Evolutionary conservation across 331 rosid genomes (phyloP).

Genomic region (Rhamnella rubrinervis): DNA sequence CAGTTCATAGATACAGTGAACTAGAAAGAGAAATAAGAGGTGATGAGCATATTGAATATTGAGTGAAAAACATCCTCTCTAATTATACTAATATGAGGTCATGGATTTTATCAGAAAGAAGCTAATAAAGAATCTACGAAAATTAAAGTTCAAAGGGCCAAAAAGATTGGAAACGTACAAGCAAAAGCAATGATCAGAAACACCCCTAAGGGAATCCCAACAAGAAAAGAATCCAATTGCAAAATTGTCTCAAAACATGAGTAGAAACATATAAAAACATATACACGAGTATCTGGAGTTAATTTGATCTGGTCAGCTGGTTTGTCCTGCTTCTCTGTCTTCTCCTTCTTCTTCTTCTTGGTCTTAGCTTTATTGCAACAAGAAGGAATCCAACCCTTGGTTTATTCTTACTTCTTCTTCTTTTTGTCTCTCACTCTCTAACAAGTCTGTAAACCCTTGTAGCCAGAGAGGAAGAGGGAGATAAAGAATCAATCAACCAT

Average conservation of each 20-base stretch:
- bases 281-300: slow-evolving; percentile 44
- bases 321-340: slow-evolving; percentile 42
- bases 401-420: slow-evolving; percentile 10
- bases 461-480: neutral
- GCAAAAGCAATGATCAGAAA: slow-evolving; percentile 1
- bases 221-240: slow-evolving; percentile 1
- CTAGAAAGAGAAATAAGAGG: too few relatives aligned
- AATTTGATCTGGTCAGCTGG: slow-evolving; percentile 61
- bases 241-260: neutral
- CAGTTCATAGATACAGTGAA: too few relatives aligned
- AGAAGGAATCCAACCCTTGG: slow-evolving; percentile 93
- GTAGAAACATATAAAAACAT: neutral
- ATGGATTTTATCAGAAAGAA: too few relatives aligned
- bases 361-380: slow-evolving; percentile 49
- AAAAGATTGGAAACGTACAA: neutral
- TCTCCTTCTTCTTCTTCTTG: slow-evolving; percentile 47
- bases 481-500: neutral
- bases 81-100: too few relatives aligned
- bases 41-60: too few relatives aligned
- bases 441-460: neutral
- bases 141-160: neutral
- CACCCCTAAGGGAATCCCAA: neutral
- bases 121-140: neutral
- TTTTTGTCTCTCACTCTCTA: neutral
- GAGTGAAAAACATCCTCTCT: too few relatives aligned